phyloP scores from a whole-genome alignment of 768 basidiomycete species.

The Tulasnella sp. region DNA sequence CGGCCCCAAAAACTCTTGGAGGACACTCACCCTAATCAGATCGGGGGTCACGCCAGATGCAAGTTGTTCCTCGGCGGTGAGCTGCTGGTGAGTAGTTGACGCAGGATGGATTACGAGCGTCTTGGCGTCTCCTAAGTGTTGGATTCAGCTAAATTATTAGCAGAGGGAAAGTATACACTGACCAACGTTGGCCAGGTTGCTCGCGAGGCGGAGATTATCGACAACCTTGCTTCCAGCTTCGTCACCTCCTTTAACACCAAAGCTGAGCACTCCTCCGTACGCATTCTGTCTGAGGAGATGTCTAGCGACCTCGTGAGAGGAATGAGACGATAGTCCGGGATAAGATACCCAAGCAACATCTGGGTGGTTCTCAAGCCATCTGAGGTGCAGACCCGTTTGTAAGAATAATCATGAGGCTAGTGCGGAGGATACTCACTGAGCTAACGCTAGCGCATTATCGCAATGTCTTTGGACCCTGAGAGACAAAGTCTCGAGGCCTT shows the following conservation, averaged over 20 bases:
- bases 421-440: conserved; percentile 42
- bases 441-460: conserved; percentile 70
- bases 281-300: conserved; percentile 16
- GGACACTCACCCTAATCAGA: background rate
- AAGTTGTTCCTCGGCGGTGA: conserved; percentile 26
- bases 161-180: background rate
- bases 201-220: conserved; percentile 39
- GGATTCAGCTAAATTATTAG: background rate
- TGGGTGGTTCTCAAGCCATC: conserved; percentile 65
- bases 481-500: conserved; percentile 77
- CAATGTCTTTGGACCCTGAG: conserved; percentile 71
- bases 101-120: conserved; percentile 46
- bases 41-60: background rate
- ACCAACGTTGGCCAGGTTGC: conserved; percentile 40
- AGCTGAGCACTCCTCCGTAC: conserved; percentile 40
- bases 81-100: conserved; percentile 28
- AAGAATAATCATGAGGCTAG: background rate
- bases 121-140: conserved; percentile 51
- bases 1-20: background rate
- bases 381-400: background rate
- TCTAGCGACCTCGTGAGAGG: conserved; percentile 39
- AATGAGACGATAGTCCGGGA: conserved; percentile 40
- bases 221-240: conserved; percentile 38
- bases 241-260: conserved; percentile 44
- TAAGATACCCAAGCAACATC: conserved; percentile 71